These are phyloP conservation scores for Diaporthe vexans DNA, from an alignment of 2,329 filamentous ascomycete genomes.

Conservation along the genomic window DNA sequence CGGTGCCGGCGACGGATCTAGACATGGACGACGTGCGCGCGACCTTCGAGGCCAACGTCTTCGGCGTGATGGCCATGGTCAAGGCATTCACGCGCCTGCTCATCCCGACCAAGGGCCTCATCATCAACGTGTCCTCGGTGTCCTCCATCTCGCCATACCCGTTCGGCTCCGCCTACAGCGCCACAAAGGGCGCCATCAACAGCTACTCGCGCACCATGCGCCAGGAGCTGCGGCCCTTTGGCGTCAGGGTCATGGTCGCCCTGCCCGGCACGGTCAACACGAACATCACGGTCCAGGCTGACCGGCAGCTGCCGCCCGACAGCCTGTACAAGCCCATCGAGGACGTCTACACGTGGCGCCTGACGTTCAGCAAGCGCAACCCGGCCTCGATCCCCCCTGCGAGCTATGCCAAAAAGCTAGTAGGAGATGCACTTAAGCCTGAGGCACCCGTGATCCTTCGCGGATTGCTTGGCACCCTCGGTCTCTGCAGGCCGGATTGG, in stretches of 20 bases:
- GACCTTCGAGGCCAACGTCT: conserved; percentile 71
- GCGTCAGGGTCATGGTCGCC: conserved; percentile 70
- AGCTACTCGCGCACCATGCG: conserved; percentile 68
- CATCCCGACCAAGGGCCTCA: conserved; percentile 63
- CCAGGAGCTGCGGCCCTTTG: conserved; percentile 66
- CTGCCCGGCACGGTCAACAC: conserved; percentile 68
- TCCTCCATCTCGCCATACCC: conserved; percentile 65
- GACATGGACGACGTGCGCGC: conserved; percentile 65
- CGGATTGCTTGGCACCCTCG: conserved; percentile 15
- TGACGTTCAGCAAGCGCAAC: conserved; percentile 36
- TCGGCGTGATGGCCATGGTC: conserved; percentile 69
- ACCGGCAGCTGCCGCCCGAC: conserved; percentile 57
- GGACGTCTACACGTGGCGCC: conserved; percentile 41
- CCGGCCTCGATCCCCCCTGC: conserved; percentile 31
- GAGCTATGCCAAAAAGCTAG: conserved; percentile 36
- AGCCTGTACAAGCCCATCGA: conserved; percentile 63
- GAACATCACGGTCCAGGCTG: conserved; percentile 60
- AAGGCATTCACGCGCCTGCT: conserved; percentile 64
- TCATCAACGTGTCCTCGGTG: conserved; percentile 69
- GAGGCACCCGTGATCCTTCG: conserved; percentile 36
- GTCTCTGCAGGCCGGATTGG: conserved; percentile 41
- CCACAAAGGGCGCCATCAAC: conserved; percentile 68
- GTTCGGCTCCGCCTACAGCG: conserved; percentile 67
- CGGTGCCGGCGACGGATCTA: conserved; percentile 49
- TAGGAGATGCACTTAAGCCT: conserved; percentile 36